Evolutionary conservation across 176 grass and related monocot genomes (phyloP), one percentile per base, ranked within the genome.

Genomic region (Bothriochloa decipiens): DNA sequence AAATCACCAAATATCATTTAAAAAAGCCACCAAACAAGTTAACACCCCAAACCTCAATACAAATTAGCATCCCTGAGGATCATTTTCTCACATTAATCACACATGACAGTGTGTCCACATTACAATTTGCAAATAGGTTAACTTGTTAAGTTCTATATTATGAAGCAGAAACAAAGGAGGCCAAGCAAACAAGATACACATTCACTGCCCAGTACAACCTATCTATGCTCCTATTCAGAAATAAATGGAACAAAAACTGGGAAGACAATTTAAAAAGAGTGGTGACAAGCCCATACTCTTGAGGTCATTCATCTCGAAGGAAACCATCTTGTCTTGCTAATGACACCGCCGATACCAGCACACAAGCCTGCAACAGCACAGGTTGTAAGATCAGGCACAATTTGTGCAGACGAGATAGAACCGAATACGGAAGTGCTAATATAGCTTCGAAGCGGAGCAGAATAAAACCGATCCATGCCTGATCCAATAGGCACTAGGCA

Each of bases 241-340:
- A 71, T 16, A 72, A 57, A 45, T 25, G 68, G 62, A 66, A 26
- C 18, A 43, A 70, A 49, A 8, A 41, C 15, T 13, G 67, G 17
- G 11, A 84, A 67, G 37, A 45, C 10, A n/a, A 36, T 13, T 66
- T 67, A 20, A 27, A 6, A 58, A 6, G 33, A 80, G 68, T 14
- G 3, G 47, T n/a, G 35, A 3, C 3, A 16, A 74, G 78, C 66
- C 17, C 89, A 18, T 95, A 98, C 96, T 98, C 86, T 98, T 98
- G 70, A 88, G 89, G 35, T 98, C 96, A 78, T 91, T 98, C 93
- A 98, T 95, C 91, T 98, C 93, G 60, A 98, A 93, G 61, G 93
- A 98, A 90, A 98, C 96, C 96, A 98, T 98, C 28, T 52, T 88
- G 80, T 53, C 9, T 8, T 58, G 83, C 32, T 6, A 86, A 86